Base-by-base conservation (phyloP, 192 early-diverging fungal genomes). In the Piromyces sp. region DNA sequence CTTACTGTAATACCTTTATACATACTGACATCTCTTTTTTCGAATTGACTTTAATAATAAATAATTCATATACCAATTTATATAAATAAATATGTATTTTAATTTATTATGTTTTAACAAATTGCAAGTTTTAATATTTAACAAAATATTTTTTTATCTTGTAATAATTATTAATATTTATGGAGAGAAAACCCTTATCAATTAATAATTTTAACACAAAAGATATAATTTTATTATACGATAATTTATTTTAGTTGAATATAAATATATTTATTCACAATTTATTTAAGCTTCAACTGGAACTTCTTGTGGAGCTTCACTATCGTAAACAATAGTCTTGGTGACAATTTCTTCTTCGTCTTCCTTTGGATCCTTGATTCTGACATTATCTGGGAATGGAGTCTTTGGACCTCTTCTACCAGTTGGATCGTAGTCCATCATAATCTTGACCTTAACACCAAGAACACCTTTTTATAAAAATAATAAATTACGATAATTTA, bases 391-490 rank as follows among this genome's bases (percentile, higher is more conserved):
- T 86, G 97, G 97, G 83, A 99, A 92, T 83, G 96, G 93, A 85
- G 91, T 95, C 93, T 95, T 97, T 89, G 96, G 96, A 83, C 97
- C 97, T 82, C 89, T 85, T 86, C 92, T 95, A 86, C 97, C 97
- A 84, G 91, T 94, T 80, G 95, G 95, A 88, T 99, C 97, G 86
- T 88, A 92, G 81, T 94, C 94, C 78, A 30, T 38, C 80, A 83
- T 86, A 86, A 99, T 99, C 95, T 99, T 99, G 88, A 99, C 97
- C 93, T 97, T 96, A 92, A 99, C 94, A 89, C 97, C 97, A 81
- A 99, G 89, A 81, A 99, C 96, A 91, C 51, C 51, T 68, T 26
- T 28, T 51, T n/a, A n/a, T n/a, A n/a, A n/a, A n/a, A n/a, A n/a
- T n/a, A n/a, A n/a, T n/a, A n/a, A n/a, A n/a, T n/a, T n/a, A n/a